Conservation (phyloP, 164 flowering plant genomes). For the Cinnamomum chago region DNA sequence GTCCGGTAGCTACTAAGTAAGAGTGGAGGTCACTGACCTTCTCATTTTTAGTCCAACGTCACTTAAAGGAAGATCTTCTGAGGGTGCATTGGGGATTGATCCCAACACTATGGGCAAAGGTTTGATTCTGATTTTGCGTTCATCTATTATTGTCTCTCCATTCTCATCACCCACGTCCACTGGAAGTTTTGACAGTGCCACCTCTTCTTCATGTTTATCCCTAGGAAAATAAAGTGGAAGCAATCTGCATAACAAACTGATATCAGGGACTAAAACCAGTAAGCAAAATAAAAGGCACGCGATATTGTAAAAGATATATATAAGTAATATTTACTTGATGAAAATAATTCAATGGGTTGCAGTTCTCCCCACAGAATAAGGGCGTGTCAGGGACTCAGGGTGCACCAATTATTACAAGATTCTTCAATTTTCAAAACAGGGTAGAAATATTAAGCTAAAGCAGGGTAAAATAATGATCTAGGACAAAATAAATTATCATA, state of each 20-base stretch:
- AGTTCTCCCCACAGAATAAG: too few relatives aligned
- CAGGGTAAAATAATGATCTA: too few relatives aligned
- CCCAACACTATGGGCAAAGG: conserved; percentile 67
- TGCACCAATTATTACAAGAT: too few relatives aligned
- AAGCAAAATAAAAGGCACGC: not conserved
- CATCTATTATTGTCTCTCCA: conserved; percentile 92
- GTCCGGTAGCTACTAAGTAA: not conserved
- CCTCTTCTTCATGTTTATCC: conserved; percentile 87
- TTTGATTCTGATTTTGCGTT: conserved; percentile 95
- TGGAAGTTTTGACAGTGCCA: conserved; percentile 92
- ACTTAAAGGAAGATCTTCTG: conserved; percentile 59
- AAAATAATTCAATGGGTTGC: too few relatives aligned
- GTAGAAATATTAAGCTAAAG: too few relatives aligned
- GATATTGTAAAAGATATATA: too few relatives aligned
- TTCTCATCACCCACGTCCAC: conserved; percentile 99
- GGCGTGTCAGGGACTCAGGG: too few relatives aligned
- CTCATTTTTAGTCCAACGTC: conserved; percentile 58
- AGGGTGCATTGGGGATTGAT: conserved; percentile 30
- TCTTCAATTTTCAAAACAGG: too few relatives aligned
- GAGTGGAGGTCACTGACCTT: conserved; percentile 43
- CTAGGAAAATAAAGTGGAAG: conserved; percentile 99
- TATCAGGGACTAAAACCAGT: not conserved
- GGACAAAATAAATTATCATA: too few relatives aligned
- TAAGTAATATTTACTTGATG: not conserved
- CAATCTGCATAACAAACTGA: conserved; percentile 42